These are phyloP conservation scores for Reutealis trisperma DNA, from an alignment of 345 rosid species.

Conservation along the genomic window DNA sequence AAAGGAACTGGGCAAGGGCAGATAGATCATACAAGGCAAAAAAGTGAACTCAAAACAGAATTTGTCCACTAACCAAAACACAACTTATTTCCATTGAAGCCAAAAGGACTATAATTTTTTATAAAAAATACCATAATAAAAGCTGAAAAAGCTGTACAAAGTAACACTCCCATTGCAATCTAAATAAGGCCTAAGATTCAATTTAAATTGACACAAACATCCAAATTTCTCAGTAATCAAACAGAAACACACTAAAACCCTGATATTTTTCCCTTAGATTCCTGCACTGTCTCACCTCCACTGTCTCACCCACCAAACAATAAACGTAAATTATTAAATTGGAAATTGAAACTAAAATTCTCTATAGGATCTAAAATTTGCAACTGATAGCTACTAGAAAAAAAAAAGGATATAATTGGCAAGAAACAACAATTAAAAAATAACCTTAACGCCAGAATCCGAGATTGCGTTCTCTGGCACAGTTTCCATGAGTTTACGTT, in stretches of 20 bases:
- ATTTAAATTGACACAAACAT: background rate
- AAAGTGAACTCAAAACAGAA: background rate
- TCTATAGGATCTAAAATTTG: background rate
- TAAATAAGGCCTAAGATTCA: background rate
- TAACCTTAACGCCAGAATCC: conserved; percentile 34
- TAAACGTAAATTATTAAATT: background rate
- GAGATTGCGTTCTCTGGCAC: conserved; percentile 37
- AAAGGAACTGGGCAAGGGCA: background rate
- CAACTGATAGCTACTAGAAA: background rate
- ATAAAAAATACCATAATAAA: background rate
- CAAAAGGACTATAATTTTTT: no score
- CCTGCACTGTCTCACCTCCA: no score
- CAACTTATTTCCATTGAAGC: background rate
- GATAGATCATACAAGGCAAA: background rate
- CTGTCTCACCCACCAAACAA: background rate
- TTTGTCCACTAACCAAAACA: background rate
- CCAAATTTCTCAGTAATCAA: background rate
- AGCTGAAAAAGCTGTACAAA: background rate
- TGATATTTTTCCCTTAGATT: background rate
- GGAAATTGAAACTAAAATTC: background rate
- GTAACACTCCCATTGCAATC: no score
- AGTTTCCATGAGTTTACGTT: conserved; percentile 73
- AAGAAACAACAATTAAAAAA: background rate
- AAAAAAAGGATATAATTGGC: no score
- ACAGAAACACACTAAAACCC: background rate